phyloP scores from a whole-genome alignment of 2,329 filamentous ascomycete species.

The Diaporthe amygdali region DNA sequence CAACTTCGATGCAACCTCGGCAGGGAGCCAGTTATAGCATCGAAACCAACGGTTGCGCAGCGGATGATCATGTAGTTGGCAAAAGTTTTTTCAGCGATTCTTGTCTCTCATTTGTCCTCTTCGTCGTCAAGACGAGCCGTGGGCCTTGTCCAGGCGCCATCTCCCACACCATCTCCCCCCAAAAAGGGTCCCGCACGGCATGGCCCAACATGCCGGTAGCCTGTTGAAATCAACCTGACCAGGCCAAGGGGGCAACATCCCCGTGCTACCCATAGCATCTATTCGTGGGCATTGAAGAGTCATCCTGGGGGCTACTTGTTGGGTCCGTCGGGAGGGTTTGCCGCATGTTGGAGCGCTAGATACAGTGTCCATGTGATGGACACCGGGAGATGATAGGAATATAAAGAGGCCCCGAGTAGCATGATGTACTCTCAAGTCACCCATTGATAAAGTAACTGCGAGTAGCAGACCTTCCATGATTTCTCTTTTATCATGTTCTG shows the following conservation, averaged over 20 bases:
- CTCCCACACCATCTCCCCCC: background rate
- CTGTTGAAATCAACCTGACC: background rate
- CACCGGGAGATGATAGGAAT: background rate
- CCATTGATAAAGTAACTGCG: background rate
- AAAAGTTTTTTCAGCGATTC: background rate
- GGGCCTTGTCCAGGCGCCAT: background rate
- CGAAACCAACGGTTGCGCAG: background rate
- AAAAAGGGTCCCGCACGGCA: background rate
- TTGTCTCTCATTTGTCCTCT: background rate
- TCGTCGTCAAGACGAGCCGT: background rate
- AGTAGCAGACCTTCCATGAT: background rate
- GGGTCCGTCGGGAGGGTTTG: background rate
- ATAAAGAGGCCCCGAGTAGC: background rate
- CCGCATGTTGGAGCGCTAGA: background rate
- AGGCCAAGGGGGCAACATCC: background rate
- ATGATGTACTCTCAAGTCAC: background rate
- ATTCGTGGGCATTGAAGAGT: background rate
- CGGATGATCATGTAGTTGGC: background rate
- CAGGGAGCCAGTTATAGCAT: background rate
- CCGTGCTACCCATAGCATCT: too few relatives aligned
- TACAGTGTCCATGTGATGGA: background rate
- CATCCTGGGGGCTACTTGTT: too few relatives aligned
- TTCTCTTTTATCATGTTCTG: too few relatives aligned
- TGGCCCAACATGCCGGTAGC: conserved; percentile 8
- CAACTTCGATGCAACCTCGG: background rate